Evolutionary conservation across 352 stramenopile genomes (phyloP).

Genomic region (Phytophthora colocasiae): DNA sequence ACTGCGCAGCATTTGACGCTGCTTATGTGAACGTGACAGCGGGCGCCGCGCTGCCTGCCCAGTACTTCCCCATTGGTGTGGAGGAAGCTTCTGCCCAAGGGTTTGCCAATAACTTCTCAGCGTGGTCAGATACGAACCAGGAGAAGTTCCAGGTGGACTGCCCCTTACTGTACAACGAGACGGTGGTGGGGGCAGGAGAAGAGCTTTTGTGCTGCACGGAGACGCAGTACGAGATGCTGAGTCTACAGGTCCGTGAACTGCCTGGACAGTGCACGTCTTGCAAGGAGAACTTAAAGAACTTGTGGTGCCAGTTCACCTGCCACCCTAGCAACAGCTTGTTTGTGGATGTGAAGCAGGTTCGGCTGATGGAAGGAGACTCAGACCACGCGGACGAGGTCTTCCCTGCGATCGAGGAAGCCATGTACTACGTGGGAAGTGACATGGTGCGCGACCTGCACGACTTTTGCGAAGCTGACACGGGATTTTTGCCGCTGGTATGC

Average conservation of each 20-base stretch:
- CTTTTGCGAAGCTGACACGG: conserved; percentile 65
- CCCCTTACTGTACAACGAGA: conserved; percentile 72
- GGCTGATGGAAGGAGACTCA: conserved; percentile 60
- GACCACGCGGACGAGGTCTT: conserved; percentile 61
- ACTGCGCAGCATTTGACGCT: conserved; percentile 73
- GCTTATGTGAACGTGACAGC: conserved; percentile 61
- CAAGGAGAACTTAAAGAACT: conserved; percentile 77
- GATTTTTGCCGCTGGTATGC: conserved; percentile 60
- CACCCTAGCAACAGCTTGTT: conserved; percentile 84
- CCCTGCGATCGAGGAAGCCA: conserved; percentile 71
- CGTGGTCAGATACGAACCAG: conserved; percentile 67
- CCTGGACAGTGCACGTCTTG: conserved; percentile 68
- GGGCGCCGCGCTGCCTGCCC: conserved; percentile 48
- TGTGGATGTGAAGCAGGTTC: conserved; percentile 72
- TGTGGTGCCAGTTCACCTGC: conserved; percentile 86
- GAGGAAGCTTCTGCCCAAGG: conserved; percentile 62
- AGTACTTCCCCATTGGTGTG: conserved; percentile 70
- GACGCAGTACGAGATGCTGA: conserved; percentile 69
- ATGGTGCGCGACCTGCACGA: conserved; percentile 77
- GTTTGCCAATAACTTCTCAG: conserved; percentile 76
- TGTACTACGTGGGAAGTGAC: conserved; percentile 74
- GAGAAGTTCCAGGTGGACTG: conserved; percentile 75
- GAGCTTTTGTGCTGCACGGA: conserved; percentile 84
- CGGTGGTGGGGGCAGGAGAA: conserved; percentile 47
- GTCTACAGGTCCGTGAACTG: conserved; percentile 67